Evolutionary conservation across 2,329 filamentous ascomycete genomes (phyloP), one percentile per base, ranked within the genome.

Genomic region (Aspergillus carbonarius): DNA sequence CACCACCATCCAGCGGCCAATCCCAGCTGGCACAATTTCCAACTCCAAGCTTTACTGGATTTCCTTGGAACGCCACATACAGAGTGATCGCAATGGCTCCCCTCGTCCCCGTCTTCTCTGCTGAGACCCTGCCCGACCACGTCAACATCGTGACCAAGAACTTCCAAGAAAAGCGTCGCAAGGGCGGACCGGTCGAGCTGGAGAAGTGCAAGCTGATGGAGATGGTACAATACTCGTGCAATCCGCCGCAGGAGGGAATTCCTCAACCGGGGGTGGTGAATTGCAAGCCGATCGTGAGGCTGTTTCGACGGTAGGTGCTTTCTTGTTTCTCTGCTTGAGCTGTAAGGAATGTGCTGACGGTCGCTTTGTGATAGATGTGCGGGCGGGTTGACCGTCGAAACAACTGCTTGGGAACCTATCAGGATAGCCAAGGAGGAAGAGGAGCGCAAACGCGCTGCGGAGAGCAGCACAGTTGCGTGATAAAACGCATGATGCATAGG

Each of bases 181-280:
- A 86, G 69, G 76, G 79, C 46, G 67, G 68, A 25, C 74, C 78
- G 15, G 74, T 85, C 60, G 75, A 83, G 32, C 76, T 88, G 5
- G 70, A 76, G 55, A 74, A 83, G 51, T 88, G 86, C 70, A 73
- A 80, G 57, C 72, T 88, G 40, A 77, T 83, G 64, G 83, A 88
- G 69, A 72, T 88, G 72, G 74, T 84, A 48, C 86, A 89, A 73
- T 88, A 87, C 68, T 81, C 81, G 25, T 89, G 86, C 72, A 80
- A 85, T 68, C 74, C 85, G 9, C 75, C 80, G 8, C 72, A 76
- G 35, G 74, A 78, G 53, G 71, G 70, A 46, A 73, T 78, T 34
- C 75, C 73, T 17, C 68, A 70, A 52, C 75, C 78, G 3, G 72
- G 76, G 2, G 72, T 83, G 25, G 70, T 83, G n/a, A 70, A 70